Evolutionary conservation across 345 rosid species (phyloP).

Genomic region (Eucalyptus polyanthemos): DNA sequence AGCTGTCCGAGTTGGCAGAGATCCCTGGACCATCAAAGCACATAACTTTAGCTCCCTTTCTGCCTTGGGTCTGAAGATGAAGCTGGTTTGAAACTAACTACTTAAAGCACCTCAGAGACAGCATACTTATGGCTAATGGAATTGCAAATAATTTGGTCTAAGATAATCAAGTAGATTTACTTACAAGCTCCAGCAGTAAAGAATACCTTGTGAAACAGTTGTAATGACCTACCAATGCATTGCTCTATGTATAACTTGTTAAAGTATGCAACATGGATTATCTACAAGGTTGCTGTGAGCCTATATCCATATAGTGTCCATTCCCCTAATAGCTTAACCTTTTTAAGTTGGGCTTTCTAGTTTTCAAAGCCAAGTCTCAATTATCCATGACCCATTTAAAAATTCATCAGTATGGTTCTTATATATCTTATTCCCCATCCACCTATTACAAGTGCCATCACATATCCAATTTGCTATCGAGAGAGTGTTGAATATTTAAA

Average conservation of each 20-base stretch:
- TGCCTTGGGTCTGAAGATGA: background rate
- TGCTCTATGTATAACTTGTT: background rate
- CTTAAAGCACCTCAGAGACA: background rate
- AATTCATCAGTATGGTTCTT: background rate
- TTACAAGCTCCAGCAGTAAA: background rate
- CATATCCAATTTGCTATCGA: background rate
- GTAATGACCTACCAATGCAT: background rate
- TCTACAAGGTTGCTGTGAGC: background rate
- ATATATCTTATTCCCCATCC: background rate
- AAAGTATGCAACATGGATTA: background rate
- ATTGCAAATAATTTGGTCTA: background rate
- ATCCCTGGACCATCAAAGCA: constrained; percentile 27
- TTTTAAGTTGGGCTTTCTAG: background rate
- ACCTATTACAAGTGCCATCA: background rate
- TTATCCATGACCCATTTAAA: background rate
- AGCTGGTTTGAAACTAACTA: background rate
- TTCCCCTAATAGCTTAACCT: background rate
- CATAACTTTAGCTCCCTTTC: background rate
- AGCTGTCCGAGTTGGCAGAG: constrained; percentile 36
- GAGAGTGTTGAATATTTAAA: background rate
- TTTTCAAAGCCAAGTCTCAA: background rate
- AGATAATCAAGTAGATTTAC: background rate
- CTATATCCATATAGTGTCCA: background rate
- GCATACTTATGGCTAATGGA: background rate
- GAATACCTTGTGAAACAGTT: background rate